Percentiles rank a stretch among this genome's conserved stretches.
phyloP scores from a whole-genome alignment of 441 rosid genomes.

The Isatis lusitanica region DNA sequence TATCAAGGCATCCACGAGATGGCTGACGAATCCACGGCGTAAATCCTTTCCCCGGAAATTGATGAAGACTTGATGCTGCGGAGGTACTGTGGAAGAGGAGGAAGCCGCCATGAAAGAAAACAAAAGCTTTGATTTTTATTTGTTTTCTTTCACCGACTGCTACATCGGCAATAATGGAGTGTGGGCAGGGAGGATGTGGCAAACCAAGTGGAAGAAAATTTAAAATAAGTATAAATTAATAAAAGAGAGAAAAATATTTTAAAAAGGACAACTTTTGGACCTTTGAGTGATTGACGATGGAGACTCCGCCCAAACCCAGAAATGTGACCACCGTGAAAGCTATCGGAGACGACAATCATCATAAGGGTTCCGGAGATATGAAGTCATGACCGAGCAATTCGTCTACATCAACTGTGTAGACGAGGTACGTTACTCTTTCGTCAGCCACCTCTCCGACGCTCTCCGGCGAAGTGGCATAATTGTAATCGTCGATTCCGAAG shows the following conservation, averaged over 20 bases:
- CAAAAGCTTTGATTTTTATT: background rate
- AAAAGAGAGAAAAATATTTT: too few species aligned
- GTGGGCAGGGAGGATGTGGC: too few species aligned
- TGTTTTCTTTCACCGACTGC: too few species aligned
- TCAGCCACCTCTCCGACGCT: slow-evolving; percentile 26
- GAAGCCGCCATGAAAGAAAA: background rate
- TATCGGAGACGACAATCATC: background rate
- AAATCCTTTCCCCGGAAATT: slow-evolving; percentile 17
- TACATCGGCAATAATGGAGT: too few species aligned
- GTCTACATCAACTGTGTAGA: slow-evolving; percentile 19
- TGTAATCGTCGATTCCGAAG: background rate
- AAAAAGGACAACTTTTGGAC: too few species aligned
- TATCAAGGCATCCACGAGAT: background rate
- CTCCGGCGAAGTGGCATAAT: background rate
- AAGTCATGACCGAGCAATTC: background rate
- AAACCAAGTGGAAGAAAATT: too few species aligned
- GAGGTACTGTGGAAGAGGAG: background rate
- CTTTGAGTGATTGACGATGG: too few species aligned
- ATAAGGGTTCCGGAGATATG: too few species aligned
- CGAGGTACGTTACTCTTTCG: slow-evolving; percentile 10
- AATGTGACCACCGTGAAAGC: background rate
- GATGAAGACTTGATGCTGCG: slow-evolving; percentile 20
- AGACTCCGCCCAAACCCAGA: too few species aligned
- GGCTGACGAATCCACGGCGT: slow-evolving; percentile 1
- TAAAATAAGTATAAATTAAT: too few species aligned